Conservation (phyloP, 768 basidiomycete genomes). For the Boletus barrowsii region DNA sequence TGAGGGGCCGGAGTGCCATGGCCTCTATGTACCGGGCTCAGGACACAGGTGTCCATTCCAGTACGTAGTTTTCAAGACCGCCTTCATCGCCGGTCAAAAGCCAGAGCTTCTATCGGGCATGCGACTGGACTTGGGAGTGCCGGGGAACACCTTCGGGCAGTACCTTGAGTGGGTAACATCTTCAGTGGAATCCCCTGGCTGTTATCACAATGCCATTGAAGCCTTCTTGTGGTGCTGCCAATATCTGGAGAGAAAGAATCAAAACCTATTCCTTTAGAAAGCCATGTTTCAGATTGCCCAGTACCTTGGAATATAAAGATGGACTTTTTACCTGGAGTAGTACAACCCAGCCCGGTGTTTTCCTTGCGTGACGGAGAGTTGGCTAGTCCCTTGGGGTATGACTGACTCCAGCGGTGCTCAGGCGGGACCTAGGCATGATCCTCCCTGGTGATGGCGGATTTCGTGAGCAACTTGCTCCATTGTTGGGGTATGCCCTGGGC, state of each 20-base stretch:
- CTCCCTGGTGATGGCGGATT: conserved; percentile 96
- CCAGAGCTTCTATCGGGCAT: not conserved
- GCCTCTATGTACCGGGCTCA: not conserved
- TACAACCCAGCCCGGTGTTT: too few relatives aligned
- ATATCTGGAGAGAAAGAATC: not conserved
- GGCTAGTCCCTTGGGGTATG: too few relatives aligned
- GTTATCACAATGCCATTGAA: not conserved
- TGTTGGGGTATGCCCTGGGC: conserved; percentile 90
- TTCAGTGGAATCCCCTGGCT: not conserved
- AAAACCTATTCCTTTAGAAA: not conserved
- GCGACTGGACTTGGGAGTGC: not conserved
- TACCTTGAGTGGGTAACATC: not conserved
- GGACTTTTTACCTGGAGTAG: too few relatives aligned
- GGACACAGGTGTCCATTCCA: not conserved
- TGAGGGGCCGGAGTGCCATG: not conserved
- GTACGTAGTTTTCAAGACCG: not conserved
- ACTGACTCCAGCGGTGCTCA: too few relatives aligned
- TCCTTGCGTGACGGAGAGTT: too few relatives aligned
- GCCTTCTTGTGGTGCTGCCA: not conserved
- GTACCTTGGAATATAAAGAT: too few relatives aligned
- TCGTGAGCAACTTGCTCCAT: conserved; percentile 96
- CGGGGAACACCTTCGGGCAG: not conserved
- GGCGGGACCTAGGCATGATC: conserved; percentile 91
- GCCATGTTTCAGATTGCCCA: too few relatives aligned
- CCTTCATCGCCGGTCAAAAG: not conserved